Evolutionary conservation across 1,284 basidiomycete species (phyloP), one percentile per base, ranked within the genome.

Genomic region (Afroboletus lepidellus): DNA sequence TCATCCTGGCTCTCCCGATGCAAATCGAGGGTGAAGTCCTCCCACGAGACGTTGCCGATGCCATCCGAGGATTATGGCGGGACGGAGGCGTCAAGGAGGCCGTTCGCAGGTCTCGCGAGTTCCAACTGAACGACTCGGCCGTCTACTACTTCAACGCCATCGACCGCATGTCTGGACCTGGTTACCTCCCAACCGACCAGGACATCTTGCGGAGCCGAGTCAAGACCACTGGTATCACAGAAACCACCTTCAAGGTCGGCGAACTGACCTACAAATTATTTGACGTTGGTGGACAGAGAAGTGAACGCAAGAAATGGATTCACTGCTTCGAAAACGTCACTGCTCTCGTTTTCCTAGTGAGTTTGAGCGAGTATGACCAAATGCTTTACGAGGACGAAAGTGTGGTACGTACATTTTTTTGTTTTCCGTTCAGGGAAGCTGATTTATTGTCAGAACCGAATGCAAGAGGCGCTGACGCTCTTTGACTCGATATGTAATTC

Each of bases 401-500:
- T 57, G 90, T 94, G 73, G 92, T 90, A 78, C 56, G 88, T 82
- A 34, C 50, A 44, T 12, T 41, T 12, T 47, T 24, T 16, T 20
- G 23, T 53, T 29, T 23, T 32, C 50, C 41, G 43, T 50, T 39
- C 52, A 43, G 34, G 43, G 41, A 53, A 34, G 53, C 42, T 57
- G 30, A 69, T 39, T 5, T 9, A 15, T n/a, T 5, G 20, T 7
- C 41, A 91, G 90, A 94, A 95, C 75, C 92, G 94, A 61, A 97
- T 98, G 94, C 91, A 94, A 76, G 94, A 97, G 73, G 92, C 94
- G 0, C 76, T 97, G 60, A 95, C 92, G 0, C 83, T 97, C 46
- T 98, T 97, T 72, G 94, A 97, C 73, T 94, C 92, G 53, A 96
- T 98, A 74, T 95, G 92, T 77, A 98, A 98, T 71, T 94, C 91